Conservation (phyloP, 2,329 filamentous ascomycete genomes). For the Arachnopeziza araneosa region DNA sequence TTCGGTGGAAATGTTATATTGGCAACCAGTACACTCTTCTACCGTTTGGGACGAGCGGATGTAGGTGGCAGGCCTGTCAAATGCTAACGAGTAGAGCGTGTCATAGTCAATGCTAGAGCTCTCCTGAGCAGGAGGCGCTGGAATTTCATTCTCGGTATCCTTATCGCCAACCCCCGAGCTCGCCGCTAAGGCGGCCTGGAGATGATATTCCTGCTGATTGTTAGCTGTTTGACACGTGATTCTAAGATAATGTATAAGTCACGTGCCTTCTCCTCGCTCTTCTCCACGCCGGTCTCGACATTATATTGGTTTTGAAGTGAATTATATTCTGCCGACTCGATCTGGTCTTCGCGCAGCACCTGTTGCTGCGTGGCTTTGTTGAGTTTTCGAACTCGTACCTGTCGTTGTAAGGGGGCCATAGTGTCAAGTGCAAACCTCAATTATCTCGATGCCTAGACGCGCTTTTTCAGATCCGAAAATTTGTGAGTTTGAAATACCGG, state of each 20-base stretch:
- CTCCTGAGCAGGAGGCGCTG: conserved; percentile 58
- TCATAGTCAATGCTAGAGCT: conserved; percentile 73
- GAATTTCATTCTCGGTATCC: conserved; percentile 40
- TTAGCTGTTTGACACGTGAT: conserved; percentile 10
- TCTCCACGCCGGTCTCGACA: conserved; percentile 94
- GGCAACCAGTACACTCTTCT: conserved; percentile 84
- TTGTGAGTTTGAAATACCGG: conserved; percentile 11
- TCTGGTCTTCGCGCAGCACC: conserved; percentile 80
- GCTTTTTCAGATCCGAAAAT: conserved; percentile 26
- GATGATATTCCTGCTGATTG: conserved; percentile 31
- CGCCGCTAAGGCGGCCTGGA: conserved; percentile 29
- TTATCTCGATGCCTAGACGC: conserved; percentile 19
- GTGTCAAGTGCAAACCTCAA: background rate
- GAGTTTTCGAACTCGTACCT: conserved; percentile 54
- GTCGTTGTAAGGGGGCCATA: conserved; percentile 11
- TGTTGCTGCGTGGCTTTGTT: conserved; percentile 23
- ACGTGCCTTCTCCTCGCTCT: conserved; percentile 80
- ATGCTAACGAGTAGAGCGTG: conserved; percentile 73
- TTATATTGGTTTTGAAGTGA: conserved; percentile 68
- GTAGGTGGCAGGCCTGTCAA: conserved; percentile 83
- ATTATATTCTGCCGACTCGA: conserved; percentile 78
- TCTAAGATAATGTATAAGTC: conserved; percentile 18
- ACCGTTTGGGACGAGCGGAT: conserved; percentile 98
- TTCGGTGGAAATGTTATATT: conserved; percentile 91
- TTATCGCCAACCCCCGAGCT: conserved; percentile 21